Conservation (phyloP, 2,329 filamentous ascomycete genomes). For the Penicillium capsulatum region DNA sequence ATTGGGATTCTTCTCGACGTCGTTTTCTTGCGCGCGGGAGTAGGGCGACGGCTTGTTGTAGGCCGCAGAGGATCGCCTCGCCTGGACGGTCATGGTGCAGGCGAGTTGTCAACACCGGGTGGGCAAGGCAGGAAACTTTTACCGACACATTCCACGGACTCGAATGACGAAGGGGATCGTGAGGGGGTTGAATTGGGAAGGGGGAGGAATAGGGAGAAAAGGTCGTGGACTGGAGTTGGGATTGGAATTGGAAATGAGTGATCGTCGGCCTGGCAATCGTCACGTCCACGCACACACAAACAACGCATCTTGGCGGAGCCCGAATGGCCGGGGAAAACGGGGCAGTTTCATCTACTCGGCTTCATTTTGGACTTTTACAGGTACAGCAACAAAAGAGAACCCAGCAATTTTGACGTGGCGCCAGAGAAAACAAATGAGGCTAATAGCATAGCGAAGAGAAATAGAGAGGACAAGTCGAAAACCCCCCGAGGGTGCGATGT, state of each 20-base stretch:
- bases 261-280: constrained; percentile 24
- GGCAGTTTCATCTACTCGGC: background rate
- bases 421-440: constrained; percentile 37
- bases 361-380: too few species aligned
- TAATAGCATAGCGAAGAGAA: constrained; percentile 41
- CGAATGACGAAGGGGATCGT: background rate
- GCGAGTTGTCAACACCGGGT: constrained; percentile 21
- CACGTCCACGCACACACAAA: background rate
- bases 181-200: background rate
- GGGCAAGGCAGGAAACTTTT: background rate
- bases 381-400: constrained; percentile 13
- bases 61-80: constrained; percentile 29
- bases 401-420: constrained; percentile 31
- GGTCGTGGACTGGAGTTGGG: constrained; percentile 10
- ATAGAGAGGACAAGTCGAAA: constrained; percentile 35
- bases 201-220: constrained; percentile 1
- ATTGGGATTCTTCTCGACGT: constrained; percentile 33
- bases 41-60: constrained; percentile 24
- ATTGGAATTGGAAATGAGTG: constrained; percentile 7
- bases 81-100: constrained; percentile 30
- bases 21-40: constrained; percentile 21
- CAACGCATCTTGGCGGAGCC: constrained; percentile 3
- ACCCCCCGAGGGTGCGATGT: constrained; percentile 25
- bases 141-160: background rate
- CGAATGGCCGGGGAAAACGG: background rate